Evolutionary conservation across 2,329 filamentous ascomycete species (phyloP).

Genomic region (Xylaria sp.): DNA sequence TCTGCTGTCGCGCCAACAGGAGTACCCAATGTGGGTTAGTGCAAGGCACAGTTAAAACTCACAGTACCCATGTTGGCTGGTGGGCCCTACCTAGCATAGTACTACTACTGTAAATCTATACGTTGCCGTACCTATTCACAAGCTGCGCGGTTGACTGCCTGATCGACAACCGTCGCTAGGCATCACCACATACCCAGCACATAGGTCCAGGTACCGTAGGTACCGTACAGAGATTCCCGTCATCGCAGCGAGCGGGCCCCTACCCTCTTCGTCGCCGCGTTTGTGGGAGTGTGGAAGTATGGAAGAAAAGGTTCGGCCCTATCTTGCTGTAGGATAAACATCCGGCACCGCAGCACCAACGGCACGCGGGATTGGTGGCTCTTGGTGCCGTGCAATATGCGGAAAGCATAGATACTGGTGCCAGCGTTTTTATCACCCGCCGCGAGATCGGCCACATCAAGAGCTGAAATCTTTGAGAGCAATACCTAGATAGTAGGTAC

Average conservation of each 20-base stretch:
- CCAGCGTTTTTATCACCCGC: background rate
- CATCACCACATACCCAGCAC: background rate
- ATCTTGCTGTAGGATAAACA: background rate
- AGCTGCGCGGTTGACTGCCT: background rate
- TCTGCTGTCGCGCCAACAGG: no score
- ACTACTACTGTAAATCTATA: background rate
- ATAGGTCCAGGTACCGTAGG: no score
- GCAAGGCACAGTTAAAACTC: no score
- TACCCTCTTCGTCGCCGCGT: background rate
- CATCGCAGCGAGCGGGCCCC: slow-evolving; percentile 5
- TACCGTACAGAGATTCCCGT: no score
- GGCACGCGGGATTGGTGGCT: slow-evolving; percentile 3
- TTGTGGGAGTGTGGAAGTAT: no score
- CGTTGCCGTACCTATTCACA: background rate
- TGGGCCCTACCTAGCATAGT: background rate
- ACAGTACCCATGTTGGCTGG: no score
- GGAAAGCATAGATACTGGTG: slow-evolving; percentile 9
- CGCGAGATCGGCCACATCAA: slow-evolving; percentile 12
- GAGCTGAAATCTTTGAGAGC: background rate
- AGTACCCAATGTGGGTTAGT: no score
- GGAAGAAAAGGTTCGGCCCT: background rate
- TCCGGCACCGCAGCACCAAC: slow-evolving; percentile 8
- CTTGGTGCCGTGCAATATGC: slow-evolving; percentile 2
- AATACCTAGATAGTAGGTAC: no score
- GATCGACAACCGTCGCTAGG: slow-evolving; percentile 7